Base-by-base conservation (phyloP, 139 green algal species). In the Chlorella sp. region DNA sequence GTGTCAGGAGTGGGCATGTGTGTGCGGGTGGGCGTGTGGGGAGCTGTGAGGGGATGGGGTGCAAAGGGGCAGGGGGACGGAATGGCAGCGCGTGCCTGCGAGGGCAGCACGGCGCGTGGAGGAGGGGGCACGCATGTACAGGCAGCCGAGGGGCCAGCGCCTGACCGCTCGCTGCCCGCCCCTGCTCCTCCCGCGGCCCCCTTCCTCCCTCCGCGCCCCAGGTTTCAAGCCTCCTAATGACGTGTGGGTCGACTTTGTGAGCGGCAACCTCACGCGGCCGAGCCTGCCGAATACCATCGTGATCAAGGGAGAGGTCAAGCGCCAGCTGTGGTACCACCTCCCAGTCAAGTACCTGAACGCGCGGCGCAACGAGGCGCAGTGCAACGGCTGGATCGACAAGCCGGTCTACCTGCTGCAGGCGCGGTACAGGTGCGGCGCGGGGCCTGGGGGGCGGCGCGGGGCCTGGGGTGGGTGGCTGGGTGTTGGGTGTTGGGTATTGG, bases 251-350 rank as follows among this genome's bases (percentile, higher is more conserved):
- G 79, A 85, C 77, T 77, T 82, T 50, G 41, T 85, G 2, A 74
- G 41, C 33, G 73, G 79, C 63, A 85, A 85, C 63, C 35, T 74
- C 45, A 85, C 79, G 23, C 9, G 14, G 38, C 79, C 79, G 11
- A 12, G 17, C 19, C 74, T 72, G 61, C 79, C 79, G 40, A 82
- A 74, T 29, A 82, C 76, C 74, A 56, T 85, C 51, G 73, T 85
- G 14, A 71, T 85, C 73, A 85, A 85, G 67, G 79, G 79, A 8
- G 73, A 84, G 59, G 69, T 71, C 33, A 73, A 76, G 66, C 79
- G 55, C 42, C 63, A 76, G 42, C 51, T 40, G 33, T 75, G 63
- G 41, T 76, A 72, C 71, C 81, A 84, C 72, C 35, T 84, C 31
- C 73, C 73, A n/a, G 46, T 84, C 48, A 67, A 64, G 73, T 77